Conservation (phyloP, 2,329 filamentous ascomycete genomes). For the Xylariaceae sp. region DNA sequence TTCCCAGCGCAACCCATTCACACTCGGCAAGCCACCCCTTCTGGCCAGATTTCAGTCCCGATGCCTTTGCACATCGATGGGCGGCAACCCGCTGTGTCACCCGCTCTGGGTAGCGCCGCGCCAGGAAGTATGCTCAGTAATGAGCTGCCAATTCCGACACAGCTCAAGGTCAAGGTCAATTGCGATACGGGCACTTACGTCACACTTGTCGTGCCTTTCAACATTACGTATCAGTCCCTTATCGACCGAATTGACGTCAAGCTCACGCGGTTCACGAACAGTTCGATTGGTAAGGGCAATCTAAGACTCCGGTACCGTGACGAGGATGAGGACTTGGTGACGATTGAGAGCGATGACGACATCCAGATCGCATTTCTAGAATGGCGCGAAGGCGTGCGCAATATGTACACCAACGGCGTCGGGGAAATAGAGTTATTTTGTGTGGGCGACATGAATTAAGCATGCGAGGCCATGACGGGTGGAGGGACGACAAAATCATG, state of each 20-base stretch:
- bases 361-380: slow-evolving; percentile 94
- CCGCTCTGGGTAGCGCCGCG: slow-evolving; percentile 38
- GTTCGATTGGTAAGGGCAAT: slow-evolving; percentile 76
- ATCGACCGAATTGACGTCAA: slow-evolving; percentile 97
- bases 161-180: slow-evolving; percentile 94
- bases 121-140: slow-evolving; percentile 36
- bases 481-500: too few relatives aligned
- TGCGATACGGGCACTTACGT: slow-evolving; percentile 83
- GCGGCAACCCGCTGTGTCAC: slow-evolving; percentile 41
- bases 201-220: slow-evolving; percentile 92
- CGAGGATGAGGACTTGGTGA: slow-evolving; percentile 88
- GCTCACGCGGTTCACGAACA: slow-evolving; percentile 77
- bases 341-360: slow-evolving; percentile 92
- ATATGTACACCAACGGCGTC: slow-evolving; percentile 62
- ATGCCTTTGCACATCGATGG: slow-evolving; percentile 37
- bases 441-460: slow-evolving; percentile 45
- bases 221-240: slow-evolving; percentile 89
- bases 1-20: slow-evolving; percentile 55
- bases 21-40: slow-evolving; percentile 43
- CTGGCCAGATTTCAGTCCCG: slow-evolving; percentile 27
- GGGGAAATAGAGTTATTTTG: slow-evolving; percentile 90
- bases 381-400: slow-evolving; percentile 70
- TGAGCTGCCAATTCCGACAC: slow-evolving; percentile 59
- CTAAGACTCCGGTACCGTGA: slow-evolving; percentile 88
- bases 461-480: background rate